Evolutionary conservation across 352 stramenopile genomes (phyloP), one percentile per base, ranked within the genome.

Genomic region (Phytophthora rubi): DNA sequence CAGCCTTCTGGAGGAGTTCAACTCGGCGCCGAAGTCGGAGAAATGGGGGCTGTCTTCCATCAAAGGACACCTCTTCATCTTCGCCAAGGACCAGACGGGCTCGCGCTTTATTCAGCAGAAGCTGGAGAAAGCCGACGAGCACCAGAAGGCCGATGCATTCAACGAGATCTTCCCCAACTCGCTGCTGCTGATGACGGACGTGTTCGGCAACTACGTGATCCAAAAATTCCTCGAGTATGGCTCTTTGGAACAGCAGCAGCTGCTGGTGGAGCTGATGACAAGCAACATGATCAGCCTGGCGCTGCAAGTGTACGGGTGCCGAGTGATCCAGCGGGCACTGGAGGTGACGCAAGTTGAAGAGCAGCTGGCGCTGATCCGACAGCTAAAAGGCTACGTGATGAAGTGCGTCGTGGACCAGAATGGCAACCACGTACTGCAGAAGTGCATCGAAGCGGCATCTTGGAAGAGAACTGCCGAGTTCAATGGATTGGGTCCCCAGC

Each of bases 151-250:
- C 16, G 79, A 91, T 2, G 85, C 89, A 7, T 97, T 97, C 59
- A 81, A 83, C 39, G 91, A 97, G 58, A 83, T 96, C n/a, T 91
- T 85, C 28, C 86, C 86, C 10, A 85, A 92, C 42, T 89, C 85
- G 15, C 76, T 97, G 18, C 32, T 82, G 48, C 69, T 97, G 48
- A 97, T 97, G 91, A 94, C 86, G 32, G 90, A 97, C 60, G 97
- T 99, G 6, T 99, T 99, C 77, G 98, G 98, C 16, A 99, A 99
- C 77, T 99, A 99, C 69, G 97, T 99, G 28, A 97, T 99, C 42
- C 98, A 99, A 77, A 99, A 99, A 70, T 90, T 99, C 35, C 94
- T 99, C 62, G 95, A 99, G 58, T 96, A 98, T 79, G 97, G 96
- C 28, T 97, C 82, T 6, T 37, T 81, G 18, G 80, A 96, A 16